Percentiles rank a stretch among this genome's conserved stretches.
These are phyloP conservation scores for Spinellus fusiger DNA, from an alignment of 192 early-diverging fungal genomes.

Conservation along the genomic window DNA sequence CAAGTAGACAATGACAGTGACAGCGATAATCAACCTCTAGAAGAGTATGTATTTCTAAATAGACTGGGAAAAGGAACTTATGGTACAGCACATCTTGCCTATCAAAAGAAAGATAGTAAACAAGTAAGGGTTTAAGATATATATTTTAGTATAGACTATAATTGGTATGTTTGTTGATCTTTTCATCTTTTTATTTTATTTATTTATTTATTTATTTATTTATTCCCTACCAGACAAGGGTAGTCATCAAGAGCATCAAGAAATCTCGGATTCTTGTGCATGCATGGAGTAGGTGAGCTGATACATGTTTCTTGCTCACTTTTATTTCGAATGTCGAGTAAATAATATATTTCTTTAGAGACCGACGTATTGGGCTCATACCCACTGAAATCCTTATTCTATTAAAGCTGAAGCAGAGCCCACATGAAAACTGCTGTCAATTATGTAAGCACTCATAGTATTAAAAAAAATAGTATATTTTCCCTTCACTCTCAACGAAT, in stretches of 20 bases:
- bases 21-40: constrained; percentile 6
- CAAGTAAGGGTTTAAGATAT: constrained; percentile 32
- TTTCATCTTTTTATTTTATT: neutral
- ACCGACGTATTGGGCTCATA: constrained; percentile 48
- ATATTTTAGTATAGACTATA: no score
- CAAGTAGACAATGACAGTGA: no score
- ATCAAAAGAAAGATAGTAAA: constrained; percentile 41
- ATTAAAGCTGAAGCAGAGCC: constrained; percentile 29
- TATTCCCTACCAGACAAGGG: constrained; percentile 18
- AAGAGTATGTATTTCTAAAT: constrained; percentile 53
- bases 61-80: constrained; percentile 64
- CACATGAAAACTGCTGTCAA: constrained; percentile 6
- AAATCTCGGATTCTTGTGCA: constrained; percentile 56
- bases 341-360: constrained; percentile 17
- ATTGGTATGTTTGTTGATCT: neutral
- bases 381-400: constrained; percentile 72
- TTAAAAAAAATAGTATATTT: constrained; percentile 26
- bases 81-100: constrained; percentile 56
- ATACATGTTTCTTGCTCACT: neutral
- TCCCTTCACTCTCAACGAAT: neutral
- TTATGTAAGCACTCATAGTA: constrained; percentile 32
- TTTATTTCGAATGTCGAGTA: no score
- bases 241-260: constrained; percentile 66
- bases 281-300: constrained; percentile 47
- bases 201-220: constrained; percentile 2